These are phyloP conservation scores for Entomortierella chlamydospora DNA, from an alignment of 192 early-diverging fungal species.

Conservation along the genomic window DNA sequence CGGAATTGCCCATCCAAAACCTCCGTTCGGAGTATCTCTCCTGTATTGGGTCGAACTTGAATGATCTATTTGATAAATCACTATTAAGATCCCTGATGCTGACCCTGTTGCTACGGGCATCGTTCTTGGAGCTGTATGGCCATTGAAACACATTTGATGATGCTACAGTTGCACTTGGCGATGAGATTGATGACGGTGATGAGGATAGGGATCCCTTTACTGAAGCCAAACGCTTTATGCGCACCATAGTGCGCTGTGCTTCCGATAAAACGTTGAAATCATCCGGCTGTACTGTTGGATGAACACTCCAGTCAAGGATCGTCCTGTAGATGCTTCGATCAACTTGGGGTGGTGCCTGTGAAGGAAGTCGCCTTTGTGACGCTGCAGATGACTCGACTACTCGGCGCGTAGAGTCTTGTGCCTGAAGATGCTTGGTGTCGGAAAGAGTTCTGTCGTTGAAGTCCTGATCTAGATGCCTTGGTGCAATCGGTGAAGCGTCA, in stretches of 20 bases:
- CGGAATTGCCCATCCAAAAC: neutral
- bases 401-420: neutral
- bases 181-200: neutral
- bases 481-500: neutral
- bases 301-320: conserved; percentile 41
- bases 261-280: conserved; percentile 14
- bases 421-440: neutral
- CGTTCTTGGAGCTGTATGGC: neutral
- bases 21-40: neutral
- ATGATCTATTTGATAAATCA: neutral
- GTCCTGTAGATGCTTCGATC: conserved; percentile 19
- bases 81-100: neutral
- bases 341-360: conserved; percentile 6
- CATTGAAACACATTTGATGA: neutral
- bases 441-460: too few relatives aligned
- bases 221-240: neutral
- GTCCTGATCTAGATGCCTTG: neutral
- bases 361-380: neutral
- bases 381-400: neutral
- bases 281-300: conserved; percentile 24
- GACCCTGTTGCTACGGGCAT: neutral
- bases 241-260: neutral
- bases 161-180: neutral
- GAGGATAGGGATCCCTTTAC: neutral
- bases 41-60: neutral